Percentiles rank a stretch among this genome's conserved stretches.
Conservation (phyloP, 768 basidiomycete species). For the Tulasnella sp. region DNA sequence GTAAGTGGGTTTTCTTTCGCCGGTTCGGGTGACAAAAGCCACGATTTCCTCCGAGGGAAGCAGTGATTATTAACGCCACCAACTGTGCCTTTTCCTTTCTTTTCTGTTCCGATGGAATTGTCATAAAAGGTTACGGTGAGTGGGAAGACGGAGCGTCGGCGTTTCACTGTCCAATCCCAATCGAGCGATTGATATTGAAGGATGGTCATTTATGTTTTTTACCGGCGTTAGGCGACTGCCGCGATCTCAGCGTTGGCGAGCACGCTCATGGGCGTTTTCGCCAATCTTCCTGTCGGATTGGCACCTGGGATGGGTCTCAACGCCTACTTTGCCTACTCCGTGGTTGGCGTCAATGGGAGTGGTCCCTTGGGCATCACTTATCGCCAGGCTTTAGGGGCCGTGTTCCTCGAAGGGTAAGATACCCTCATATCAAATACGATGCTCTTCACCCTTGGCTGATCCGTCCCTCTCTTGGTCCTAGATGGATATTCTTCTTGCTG, state of each 20-base stretch:
- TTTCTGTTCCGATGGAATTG: too few species aligned
- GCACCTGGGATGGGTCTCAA: conserved; percentile 65
- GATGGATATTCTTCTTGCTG: conserved; percentile 73
- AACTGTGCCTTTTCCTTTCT: too few species aligned
- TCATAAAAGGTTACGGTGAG: too few species aligned
- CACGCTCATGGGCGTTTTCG: conserved; percentile 72
- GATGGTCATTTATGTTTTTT: too few species aligned
- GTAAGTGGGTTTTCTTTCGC: background rate
- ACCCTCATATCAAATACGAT: background rate
- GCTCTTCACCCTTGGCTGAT: background rate
- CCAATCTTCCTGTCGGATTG: conserved; percentile 79
- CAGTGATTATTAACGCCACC: too few species aligned
- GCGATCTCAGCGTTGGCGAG: conserved; percentile 64
- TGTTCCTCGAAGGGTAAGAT: conserved; percentile 72
- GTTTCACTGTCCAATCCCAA: too few species aligned
- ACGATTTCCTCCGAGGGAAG: too few species aligned
- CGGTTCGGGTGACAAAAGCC: background rate
- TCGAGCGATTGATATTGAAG: too few species aligned
- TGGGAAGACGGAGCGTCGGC: too few species aligned
- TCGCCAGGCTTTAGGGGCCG: conserved; percentile 69
- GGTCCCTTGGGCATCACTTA: conserved; percentile 52
- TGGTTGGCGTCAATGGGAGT: conserved; percentile 70
- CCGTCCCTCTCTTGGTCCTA: conserved; percentile 21
- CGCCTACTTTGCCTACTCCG: conserved; percentile 73
- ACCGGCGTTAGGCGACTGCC: conserved; percentile 53